These are phyloP conservation scores for Azolla pinnata DNA, from an alignment of 75 land plant genomes.

Conservation along the genomic window DNA sequence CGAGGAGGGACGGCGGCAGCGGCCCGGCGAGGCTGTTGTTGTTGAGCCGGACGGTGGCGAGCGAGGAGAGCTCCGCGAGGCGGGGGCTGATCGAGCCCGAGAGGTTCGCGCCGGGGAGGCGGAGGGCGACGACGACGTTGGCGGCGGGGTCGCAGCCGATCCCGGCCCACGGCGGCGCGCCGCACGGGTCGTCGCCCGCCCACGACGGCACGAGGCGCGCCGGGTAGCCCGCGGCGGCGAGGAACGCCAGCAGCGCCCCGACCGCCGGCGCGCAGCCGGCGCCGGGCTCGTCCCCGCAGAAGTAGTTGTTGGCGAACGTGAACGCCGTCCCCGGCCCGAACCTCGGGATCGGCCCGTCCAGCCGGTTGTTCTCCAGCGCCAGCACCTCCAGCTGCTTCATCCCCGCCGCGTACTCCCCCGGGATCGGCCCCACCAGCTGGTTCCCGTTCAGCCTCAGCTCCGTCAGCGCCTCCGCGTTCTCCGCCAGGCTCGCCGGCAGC, in stretches of 20 bases:
- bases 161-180: conserved; percentile 30
- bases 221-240: conserved; percentile 51
- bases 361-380: conserved; percentile 38
- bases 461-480: conserved; percentile 24
- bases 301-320: conserved; percentile 21
- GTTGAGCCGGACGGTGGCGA: conserved; percentile 34
- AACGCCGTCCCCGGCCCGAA: conserved; percentile 7
- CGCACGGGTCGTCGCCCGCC: conserved; percentile 76
- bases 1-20: conserved; percentile 42
- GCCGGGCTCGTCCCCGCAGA: conserved; percentile 34
- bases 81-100: conserved; percentile 55
- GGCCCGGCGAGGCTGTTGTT: conserved; percentile 46
- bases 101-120: conserved; percentile 31
- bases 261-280: conserved; percentile 47
- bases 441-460: conserved; percentile 60
- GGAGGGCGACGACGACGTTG: conserved; percentile 23
- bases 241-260: conserved; percentile 38
- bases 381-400: conserved; percentile 21
- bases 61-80: conserved; percentile 44
- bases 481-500: conserved; percentile 47
- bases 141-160: conserved; percentile 38
- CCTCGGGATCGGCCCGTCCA: conserved; percentile 55
- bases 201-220: conserved; percentile 36
- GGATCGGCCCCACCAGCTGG: conserved; percentile 50
- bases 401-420: conserved; percentile 24